phyloP scores from a whole-genome alignment of 345 rosid species.

The Eucalyptus tenuipes region DNA sequence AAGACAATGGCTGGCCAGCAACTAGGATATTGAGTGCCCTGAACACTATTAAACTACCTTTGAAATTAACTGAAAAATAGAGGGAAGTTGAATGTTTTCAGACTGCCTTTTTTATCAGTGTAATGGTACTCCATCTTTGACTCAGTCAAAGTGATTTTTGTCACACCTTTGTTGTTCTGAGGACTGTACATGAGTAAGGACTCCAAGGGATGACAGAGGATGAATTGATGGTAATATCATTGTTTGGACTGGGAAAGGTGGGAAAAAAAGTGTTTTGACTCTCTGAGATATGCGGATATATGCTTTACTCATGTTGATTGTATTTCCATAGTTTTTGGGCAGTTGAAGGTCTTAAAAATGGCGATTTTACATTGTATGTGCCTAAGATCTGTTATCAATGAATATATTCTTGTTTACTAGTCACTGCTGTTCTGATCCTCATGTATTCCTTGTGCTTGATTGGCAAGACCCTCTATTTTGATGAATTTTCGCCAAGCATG shows the following conservation, averaged over 20 bases:
- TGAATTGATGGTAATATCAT: not conserved
- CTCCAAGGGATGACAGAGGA: not conserved
- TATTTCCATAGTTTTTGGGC: not conserved
- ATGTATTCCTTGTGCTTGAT: not conserved
- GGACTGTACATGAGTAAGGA: not conserved
- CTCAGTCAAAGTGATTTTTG: not conserved
- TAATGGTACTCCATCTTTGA: not conserved
- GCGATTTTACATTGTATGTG: not conserved
- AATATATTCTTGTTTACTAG: not conserved
- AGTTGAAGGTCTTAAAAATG: not conserved
- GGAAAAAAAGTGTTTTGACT: not conserved
- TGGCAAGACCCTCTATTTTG: not conserved
- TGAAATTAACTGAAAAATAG: not conserved
- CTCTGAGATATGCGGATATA: not conserved
- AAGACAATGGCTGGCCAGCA: not conserved
- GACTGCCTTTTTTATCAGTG: not conserved
- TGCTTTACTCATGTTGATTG: not conserved
- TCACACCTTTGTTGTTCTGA: not conserved
- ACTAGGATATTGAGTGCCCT: not conserved
- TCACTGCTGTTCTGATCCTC: not conserved
- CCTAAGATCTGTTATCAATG: not conserved
- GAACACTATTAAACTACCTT: not conserved
- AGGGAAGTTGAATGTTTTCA: not conserved
- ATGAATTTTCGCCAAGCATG: not conserved
- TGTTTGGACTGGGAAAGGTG: not conserved